A percentile compares a stretch with the other conserved stretches of the same genome.
phyloP scores from a whole-genome alignment of 805 yeast species.

The Pichia heedii region DNA sequence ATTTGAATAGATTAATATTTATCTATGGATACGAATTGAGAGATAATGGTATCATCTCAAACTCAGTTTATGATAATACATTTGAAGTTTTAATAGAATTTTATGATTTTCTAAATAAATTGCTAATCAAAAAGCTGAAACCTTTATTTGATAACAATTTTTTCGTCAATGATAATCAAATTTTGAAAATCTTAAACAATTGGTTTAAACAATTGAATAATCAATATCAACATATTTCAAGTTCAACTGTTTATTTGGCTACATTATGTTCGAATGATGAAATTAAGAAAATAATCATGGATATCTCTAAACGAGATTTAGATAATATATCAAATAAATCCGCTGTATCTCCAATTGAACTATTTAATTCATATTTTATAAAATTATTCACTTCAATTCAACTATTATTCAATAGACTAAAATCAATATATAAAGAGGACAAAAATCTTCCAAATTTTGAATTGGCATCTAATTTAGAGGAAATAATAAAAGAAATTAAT shows the following conservation, averaged over 20 bases:
- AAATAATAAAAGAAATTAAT: slow-evolving; percentile 17
- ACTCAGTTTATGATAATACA: slow-evolving; percentile 20
- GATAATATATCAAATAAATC: slow-evolving; percentile 19
- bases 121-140: slow-evolving; percentile 18
- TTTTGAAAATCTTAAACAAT: slow-evolving; percentile 16
- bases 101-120: slow-evolving; percentile 19
- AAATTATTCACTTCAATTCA: slow-evolving; percentile 25
- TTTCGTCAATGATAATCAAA: slow-evolving; percentile 22
- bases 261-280: slow-evolving; percentile 20
- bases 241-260: slow-evolving; percentile 23
- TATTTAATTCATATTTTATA: slow-evolving; percentile 24
- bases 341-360: slow-evolving; percentile 21
- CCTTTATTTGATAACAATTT: slow-evolving; percentile 23
- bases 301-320: slow-evolving; percentile 11
- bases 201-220: slow-evolving; percentile 23
- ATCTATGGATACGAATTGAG: slow-evolving; percentile 23
- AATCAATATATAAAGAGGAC: slow-evolving; percentile 16
- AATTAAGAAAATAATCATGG: slow-evolving; percentile 19
- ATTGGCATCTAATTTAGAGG: slow-evolving; percentile 14
- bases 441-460: slow-evolving; percentile 10
- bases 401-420: slow-evolving; percentile 18
- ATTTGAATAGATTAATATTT: slow-evolving; percentile 20
- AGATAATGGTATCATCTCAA: slow-evolving; percentile 11
- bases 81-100: slow-evolving; percentile 22
- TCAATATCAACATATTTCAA: slow-evolving; percentile 22